Conservation (phyloP, 2,329 filamentous ascomycete genomes). For the Colletotrichum spaethianum region DNA sequence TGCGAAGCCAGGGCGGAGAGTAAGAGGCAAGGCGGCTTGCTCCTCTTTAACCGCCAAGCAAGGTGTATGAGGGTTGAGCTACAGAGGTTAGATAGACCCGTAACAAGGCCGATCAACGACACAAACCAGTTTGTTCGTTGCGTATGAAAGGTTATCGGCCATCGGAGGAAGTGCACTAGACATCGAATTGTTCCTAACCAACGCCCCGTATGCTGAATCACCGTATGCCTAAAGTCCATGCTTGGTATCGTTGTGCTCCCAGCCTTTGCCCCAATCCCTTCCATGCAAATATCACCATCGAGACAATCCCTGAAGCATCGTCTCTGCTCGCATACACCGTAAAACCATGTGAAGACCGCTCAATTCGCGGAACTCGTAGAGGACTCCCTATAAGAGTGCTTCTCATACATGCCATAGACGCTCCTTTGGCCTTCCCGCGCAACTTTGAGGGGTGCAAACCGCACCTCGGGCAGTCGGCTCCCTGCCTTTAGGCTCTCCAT, state of each 20-base stretch:
- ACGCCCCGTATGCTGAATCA: constrained; percentile 22
- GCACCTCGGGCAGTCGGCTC: constrained; percentile 80
- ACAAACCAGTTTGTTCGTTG: not conserved
- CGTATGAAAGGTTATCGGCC: not conserved
- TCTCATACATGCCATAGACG: constrained; percentile 67
- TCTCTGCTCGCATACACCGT: not conserved
- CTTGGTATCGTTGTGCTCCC: constrained; percentile 21
- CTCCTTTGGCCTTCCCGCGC: constrained; percentile 75
- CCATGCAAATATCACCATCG: not conserved
- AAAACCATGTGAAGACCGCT: not conserved
- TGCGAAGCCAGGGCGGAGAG: not conserved
- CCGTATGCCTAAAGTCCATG: constrained; percentile 2
- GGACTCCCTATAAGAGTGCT: not conserved
- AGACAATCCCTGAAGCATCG: not conserved
- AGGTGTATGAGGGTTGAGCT: not conserved
- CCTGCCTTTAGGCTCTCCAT: constrained; percentile 86
- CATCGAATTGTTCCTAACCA: not conserved
- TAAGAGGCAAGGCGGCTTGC: not conserved
- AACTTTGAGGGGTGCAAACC: constrained; percentile 76
- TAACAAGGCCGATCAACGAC: not conserved
- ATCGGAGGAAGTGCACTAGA: not conserved
- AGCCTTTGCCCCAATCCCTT: not conserved
- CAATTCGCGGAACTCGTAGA: not conserved
- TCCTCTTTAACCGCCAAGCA: not conserved
- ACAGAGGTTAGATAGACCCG: too few relatives aligned